Conservation (phyloP, 768 basidiomycete species). For the Leccinum longicurvipes region DNA sequence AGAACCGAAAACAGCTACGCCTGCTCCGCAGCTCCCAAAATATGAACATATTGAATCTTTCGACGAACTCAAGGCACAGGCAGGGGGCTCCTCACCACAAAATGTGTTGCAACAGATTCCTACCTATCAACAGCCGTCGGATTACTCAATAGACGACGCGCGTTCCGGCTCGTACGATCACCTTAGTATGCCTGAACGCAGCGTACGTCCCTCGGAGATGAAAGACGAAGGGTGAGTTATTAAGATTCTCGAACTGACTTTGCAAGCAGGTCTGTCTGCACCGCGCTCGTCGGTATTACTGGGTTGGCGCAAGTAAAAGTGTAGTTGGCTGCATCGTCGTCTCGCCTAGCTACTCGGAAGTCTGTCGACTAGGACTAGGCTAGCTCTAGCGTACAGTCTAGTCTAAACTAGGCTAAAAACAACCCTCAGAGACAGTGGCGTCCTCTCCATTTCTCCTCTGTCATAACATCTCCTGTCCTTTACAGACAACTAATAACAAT, state of each 20-base stretch:
- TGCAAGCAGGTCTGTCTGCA: slow-evolving; percentile 4
- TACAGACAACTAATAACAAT: slow-evolving; percentile 79
- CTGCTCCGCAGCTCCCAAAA: slow-evolving; percentile 8
- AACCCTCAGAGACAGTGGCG: slow-evolving; percentile 67
- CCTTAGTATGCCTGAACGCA: slow-evolving; percentile 52
- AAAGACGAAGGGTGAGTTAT: slow-evolving; percentile 96
- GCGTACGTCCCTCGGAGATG: slow-evolving; percentile 84
- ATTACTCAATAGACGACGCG: slow-evolving; percentile 41
- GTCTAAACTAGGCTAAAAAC: slow-evolving; percentile 77
- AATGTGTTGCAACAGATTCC: slow-evolving; percentile 66
- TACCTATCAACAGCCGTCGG: slow-evolving; percentile 69
- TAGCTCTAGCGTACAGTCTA: slow-evolving; percentile 78
- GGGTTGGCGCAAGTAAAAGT: slow-evolving; percentile 30
- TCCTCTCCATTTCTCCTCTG: slow-evolving; percentile 54
- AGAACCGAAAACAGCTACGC: slow-evolving; percentile 10
- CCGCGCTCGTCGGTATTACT: slow-evolving; percentile 23
- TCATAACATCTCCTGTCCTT: slow-evolving; percentile 62
- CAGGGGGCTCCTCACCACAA: slow-evolving; percentile 34
- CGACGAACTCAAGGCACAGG: slow-evolving; percentile 13
- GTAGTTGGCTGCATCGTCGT: slow-evolving; percentile 44
- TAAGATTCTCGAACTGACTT: slow-evolving; percentile 7
- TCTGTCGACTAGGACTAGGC: slow-evolving; percentile 66
- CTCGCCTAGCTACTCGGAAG: slow-evolving; percentile 44
- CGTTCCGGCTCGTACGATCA: slow-evolving; percentile 41
- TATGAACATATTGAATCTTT: slow-evolving; percentile 11